Conservation (phyloP, 2,329 filamentous ascomycete genomes). For the Corniculantispora saksenae region DNA sequence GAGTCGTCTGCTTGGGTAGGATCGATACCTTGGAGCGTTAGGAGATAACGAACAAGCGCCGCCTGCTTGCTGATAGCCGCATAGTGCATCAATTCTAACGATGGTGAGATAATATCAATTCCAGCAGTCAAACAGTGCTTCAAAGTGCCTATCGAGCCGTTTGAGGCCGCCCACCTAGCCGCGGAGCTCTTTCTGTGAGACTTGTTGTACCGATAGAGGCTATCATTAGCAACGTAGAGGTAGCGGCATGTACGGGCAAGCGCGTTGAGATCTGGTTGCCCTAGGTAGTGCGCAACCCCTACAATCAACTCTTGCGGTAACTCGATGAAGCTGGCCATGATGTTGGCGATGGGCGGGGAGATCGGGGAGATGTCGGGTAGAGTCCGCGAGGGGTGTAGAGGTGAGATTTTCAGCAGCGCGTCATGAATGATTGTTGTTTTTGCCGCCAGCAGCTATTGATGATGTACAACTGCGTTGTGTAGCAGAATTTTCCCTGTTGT, state of each 20-base stretch:
- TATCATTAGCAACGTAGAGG: not conserved
- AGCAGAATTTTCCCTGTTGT: not conserved
- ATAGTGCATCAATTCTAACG: constrained; percentile 13
- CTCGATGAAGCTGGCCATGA: not conserved
- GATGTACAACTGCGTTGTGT: not conserved
- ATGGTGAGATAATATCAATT: not conserved
- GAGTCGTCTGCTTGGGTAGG: constrained; percentile 5
- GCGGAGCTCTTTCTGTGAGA: not conserved
- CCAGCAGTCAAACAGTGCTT: not conserved
- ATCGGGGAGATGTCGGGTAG: constrained; percentile 1
- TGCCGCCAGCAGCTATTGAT: not conserved
- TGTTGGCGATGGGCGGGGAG: not conserved
- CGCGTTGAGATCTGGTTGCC: not conserved
- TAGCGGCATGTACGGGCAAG: not conserved
- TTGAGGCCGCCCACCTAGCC: constrained; percentile 8
- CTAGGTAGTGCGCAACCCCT: not conserved
- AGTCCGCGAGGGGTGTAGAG: not conserved
- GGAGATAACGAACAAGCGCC: constrained; percentile 8
- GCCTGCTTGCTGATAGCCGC: constrained; percentile 12
- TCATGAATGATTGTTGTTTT: not conserved
- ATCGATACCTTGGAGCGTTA: constrained; percentile 12
- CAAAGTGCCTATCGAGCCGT: not conserved
- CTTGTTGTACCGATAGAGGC: constrained; percentile 11
- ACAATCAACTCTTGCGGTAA: constrained; percentile 1
- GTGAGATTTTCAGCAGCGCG: not conserved